Base-by-base conservation (phyloP, 164 flowering plant genomes). In the Stephania cephalantha region DNA sequence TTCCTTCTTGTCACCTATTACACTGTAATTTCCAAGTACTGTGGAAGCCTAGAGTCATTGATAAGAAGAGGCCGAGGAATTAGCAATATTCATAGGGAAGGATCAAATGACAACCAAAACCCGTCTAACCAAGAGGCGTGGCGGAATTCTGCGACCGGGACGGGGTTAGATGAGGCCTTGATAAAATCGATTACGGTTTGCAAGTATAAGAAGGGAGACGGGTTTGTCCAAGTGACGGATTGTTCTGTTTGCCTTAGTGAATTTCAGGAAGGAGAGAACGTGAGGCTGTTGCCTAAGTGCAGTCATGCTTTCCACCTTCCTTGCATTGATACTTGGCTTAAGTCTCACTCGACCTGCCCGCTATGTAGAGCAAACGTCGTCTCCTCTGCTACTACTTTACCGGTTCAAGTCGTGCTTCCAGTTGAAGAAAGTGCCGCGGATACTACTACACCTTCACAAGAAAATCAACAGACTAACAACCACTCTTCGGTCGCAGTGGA, bases 281-380 rank as follows among this genome's bases (percentile, higher is more conserved):
- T 94, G 11, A 79, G 95, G 80, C 85, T 92, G 1, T 79, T 94
- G 78, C 97, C 97, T 0, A 91, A 91, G 76, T 94, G 98, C 70
- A 86, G 91, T 65, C 98, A 94, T 76, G 97, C 95, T 63, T 94
- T 94, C 76, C 97, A 94, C 79, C 78, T 91, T 46, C 68, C 76
- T 1, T 94, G 98, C 81, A 91, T 94, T 45, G 98, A 94, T 78
- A 89, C 88, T 11, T 94, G 98, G 97, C 84, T 94, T 6, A 80
- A 82, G 69, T 87, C 91, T 46, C 95, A 94, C 80, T 83, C 88
- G 12, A 91, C 84, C 79, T 94, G 98, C 73, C 98, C 98, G 2
- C 70, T 94, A 3, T 94, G 98, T 68, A 87, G 98, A 0, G 88
- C 98, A 1, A 78, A 74, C 50, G 84, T 90, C 7, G 73, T 82